Conservation (phyloP, 352 stramenopile species). For the Globisporangium acanthophoron region DNA sequence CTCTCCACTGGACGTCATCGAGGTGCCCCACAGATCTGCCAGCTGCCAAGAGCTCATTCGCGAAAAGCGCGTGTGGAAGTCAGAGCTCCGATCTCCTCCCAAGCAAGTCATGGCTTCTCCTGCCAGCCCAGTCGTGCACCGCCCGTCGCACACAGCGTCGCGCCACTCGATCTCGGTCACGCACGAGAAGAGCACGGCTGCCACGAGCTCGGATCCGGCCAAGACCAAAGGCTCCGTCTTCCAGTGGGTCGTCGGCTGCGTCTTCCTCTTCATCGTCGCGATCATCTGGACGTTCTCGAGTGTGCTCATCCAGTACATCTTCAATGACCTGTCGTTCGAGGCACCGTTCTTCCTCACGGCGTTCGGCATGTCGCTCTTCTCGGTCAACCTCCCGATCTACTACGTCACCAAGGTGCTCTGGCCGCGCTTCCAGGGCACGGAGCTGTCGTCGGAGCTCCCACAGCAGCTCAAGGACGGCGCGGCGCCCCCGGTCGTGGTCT, state of each 20-base stretch:
- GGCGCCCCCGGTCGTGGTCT: constrained; percentile 15
- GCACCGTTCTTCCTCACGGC: constrained; percentile 88
- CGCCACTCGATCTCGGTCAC: constrained; percentile 8
- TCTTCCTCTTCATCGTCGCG: constrained; percentile 69
- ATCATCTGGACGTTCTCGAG: constrained; percentile 83
- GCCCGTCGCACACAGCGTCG: constrained; percentile 1
- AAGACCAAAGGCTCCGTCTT: constrained; percentile 28
- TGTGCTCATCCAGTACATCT: constrained; percentile 88
- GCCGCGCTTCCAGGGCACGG: constrained; percentile 26
- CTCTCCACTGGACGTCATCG: no score
- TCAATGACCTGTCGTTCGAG: constrained; percentile 82
- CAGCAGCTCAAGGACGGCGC: constrained; percentile 23
- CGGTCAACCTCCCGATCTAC: constrained; percentile 75
- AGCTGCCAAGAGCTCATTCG: neutral
- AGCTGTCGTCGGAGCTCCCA: constrained; percentile 16
- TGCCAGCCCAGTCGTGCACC: constrained; percentile 6
- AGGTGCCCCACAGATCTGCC: neutral
- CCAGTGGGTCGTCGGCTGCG: constrained; percentile 63
- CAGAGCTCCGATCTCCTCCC: neutral
- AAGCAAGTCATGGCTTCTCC: neutral
- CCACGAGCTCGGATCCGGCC: neutral
- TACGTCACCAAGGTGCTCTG: constrained; percentile 53
- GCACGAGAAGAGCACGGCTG: neutral
- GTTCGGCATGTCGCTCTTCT: constrained; percentile 83
- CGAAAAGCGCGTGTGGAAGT: neutral